phyloP scores from a whole-genome alignment of 495 filamentous ascomycete species.

The Astrocystis sublimbata region DNA sequence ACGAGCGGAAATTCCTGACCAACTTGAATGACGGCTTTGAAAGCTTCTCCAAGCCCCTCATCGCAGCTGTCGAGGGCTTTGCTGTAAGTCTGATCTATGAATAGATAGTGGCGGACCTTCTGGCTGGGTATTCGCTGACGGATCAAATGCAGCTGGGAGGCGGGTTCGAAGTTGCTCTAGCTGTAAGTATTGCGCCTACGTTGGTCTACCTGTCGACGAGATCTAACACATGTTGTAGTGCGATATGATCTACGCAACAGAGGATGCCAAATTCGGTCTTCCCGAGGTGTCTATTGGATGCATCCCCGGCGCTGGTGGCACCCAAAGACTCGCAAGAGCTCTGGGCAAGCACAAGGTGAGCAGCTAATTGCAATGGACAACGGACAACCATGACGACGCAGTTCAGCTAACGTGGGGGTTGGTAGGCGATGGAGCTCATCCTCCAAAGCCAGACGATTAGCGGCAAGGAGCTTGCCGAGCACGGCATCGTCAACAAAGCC shows the following conservation, averaged over 20 bases:
- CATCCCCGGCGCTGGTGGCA: conserved; percentile 47
- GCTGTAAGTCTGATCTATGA: conserved; percentile 26
- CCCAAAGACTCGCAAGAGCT: conserved; percentile 40
- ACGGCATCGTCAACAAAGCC: conserved; percentile 24
- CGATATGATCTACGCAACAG: conserved; percentile 43
- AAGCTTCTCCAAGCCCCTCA: conserved; percentile 33
- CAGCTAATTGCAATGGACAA: not conserved
- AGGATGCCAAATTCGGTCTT: conserved; percentile 39
- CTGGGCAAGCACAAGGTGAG: conserved; percentile 43
- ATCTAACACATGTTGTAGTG: conserved; percentile 22
- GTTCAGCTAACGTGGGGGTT: conserved; percentile 52
- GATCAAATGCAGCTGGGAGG: conserved; percentile 31
- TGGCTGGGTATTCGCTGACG: not conserved
- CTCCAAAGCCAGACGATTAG: conserved; percentile 72
- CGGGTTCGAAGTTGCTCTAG: conserved; percentile 39
- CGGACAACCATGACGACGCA: not conserved
- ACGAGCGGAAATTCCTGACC: conserved; percentile 35
- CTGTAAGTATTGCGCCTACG: conserved; percentile 22
- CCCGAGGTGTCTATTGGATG: conserved; percentile 47
- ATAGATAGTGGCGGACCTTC: not conserved
- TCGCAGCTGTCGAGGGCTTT: conserved; percentile 37
- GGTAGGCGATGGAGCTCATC: conserved; percentile 81
- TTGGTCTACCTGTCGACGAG: not conserved
- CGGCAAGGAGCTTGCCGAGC: conserved; percentile 53
- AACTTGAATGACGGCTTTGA: conserved; percentile 38